Percentiles rank a stretch among this genome's conserved stretches.
Evolutionary conservation across 306 rosid species (phyloP).

Genomic region (Fragaria nilgerrensis): DNA sequence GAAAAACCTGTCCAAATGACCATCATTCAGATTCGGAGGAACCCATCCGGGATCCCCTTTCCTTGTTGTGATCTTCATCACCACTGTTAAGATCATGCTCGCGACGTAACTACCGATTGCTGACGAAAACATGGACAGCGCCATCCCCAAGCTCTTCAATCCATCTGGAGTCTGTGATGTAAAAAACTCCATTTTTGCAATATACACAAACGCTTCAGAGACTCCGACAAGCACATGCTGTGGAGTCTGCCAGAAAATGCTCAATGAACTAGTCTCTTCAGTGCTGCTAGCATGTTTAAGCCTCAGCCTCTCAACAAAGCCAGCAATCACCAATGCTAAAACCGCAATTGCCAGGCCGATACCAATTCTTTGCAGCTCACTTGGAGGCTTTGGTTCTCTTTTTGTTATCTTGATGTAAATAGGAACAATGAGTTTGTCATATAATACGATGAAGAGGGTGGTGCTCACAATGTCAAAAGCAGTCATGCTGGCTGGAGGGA

Average conservation of each 20-base stretch:
- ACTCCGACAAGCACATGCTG: conserved; percentile 55
- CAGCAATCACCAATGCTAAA: conserved; percentile 46
- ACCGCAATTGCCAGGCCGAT: conserved; percentile 45
- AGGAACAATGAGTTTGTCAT: conserved; percentile 39
- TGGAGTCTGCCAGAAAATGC: conserved; percentile 65
- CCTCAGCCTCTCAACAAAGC: conserved; percentile 44
- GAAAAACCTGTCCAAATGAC: conserved; percentile 64
- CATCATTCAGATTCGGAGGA: conserved; percentile 55
- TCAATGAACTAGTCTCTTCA: conserved; percentile 42
- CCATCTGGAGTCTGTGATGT: conserved; percentile 51
- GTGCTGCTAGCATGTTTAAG: conserved; percentile 25
- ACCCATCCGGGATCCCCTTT: conserved; percentile 54
- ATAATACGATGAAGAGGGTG: conserved; percentile 42
- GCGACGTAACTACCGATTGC: conserved; percentile 59
- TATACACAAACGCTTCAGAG: conserved; percentile 50
- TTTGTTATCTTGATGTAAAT: conserved; percentile 32
- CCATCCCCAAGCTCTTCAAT: conserved; percentile 56
- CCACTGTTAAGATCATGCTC: conserved; percentile 42
- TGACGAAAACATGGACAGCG: conserved; percentile 50
- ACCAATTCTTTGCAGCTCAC: conserved; percentile 48
- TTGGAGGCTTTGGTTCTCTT: conserved; percentile 39
- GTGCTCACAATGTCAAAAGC: conserved; percentile 58
- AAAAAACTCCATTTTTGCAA: conserved; percentile 62
- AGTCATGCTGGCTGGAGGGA: conserved; percentile 68
- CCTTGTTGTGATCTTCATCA: conserved; percentile 41